These are phyloP conservation scores for Postia placenta DNA, from an alignment of 768 basidiomycete species.

Conservation along the genomic window DNA sequence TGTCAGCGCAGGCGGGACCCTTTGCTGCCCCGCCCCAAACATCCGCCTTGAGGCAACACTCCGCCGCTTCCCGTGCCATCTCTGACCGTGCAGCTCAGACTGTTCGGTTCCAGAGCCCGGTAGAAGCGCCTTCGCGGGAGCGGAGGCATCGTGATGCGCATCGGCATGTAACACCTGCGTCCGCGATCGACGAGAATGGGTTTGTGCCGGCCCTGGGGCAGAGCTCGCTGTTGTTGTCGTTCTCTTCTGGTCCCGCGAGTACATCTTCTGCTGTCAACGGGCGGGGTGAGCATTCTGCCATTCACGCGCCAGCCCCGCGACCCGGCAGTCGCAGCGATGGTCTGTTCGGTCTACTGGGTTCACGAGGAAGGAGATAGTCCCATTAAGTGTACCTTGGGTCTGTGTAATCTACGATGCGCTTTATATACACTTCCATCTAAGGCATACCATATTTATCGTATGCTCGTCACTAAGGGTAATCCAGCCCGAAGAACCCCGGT, in stretches of 20 bases:
- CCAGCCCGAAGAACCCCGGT: too few relatives aligned
- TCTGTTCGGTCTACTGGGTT: constrained; percentile 9
- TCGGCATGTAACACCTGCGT: background rate
- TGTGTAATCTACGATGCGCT: too few relatives aligned
- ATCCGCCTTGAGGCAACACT: constrained; percentile 3
- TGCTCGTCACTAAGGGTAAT: too few relatives aligned
- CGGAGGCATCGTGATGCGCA: constrained; percentile 10
- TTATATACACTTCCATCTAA: too few relatives aligned
- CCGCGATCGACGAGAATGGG: background rate
- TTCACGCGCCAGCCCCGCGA: constrained; percentile 13
- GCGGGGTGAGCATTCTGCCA: constrained; percentile 12
- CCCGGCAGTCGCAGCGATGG: constrained; percentile 11
- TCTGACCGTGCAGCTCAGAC: constrained; percentile 3
- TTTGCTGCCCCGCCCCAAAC: background rate
- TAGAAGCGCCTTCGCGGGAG: background rate
- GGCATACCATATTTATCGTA: too few relatives aligned
- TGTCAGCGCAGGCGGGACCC: background rate
- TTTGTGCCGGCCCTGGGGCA: background rate
- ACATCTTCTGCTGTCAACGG: constrained; percentile 14
- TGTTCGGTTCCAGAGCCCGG: background rate
- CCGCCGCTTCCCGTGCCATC: constrained; percentile 2
- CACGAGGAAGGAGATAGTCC: background rate
- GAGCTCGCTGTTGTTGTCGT: constrained; percentile 11
- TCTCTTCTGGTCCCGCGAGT: constrained; percentile 6
- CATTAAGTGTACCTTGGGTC: too few relatives aligned